Evolutionary conservation across 768 basidiomycete species (phyloP).

Genomic region (Calocybe cyanea): DNA sequence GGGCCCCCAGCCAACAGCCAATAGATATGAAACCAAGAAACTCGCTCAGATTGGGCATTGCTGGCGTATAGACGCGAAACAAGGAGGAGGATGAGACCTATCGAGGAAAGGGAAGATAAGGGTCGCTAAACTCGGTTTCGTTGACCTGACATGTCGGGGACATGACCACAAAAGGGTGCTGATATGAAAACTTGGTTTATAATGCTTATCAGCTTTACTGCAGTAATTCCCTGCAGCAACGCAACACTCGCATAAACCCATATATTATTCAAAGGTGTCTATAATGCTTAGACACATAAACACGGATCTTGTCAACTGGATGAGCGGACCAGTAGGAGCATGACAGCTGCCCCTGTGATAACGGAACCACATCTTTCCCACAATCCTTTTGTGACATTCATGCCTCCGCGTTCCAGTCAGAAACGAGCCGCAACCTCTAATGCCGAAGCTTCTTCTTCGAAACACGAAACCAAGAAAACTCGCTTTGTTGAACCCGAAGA

Average conservation of each 20-base stretch:
- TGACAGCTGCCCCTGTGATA: not conserved
- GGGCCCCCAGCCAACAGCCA: slow-evolving; percentile 79
- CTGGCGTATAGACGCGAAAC: slow-evolving; percentile 11
- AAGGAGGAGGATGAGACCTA: slow-evolving; percentile 8
- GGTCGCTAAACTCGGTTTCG: slow-evolving; percentile 8
- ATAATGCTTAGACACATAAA: no score
- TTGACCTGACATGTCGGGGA: not conserved
- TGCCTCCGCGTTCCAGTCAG: slow-evolving; percentile 30
- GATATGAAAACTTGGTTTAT: no score
- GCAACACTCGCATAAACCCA: no score
- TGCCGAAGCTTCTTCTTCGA: slow-evolving; percentile 25
- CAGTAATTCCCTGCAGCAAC: no score
- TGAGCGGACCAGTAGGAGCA: no score
- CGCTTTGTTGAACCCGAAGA: slow-evolving; percentile 75
- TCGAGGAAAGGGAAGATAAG: not conserved
- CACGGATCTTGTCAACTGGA: no score
- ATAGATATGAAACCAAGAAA: slow-evolving; percentile 70
- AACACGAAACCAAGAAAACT: slow-evolving; percentile 59
- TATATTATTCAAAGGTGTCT: no score
- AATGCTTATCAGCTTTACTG: no score
- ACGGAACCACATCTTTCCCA: not conserved
- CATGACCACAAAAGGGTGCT: no score
- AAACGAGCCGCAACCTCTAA: slow-evolving; percentile 32
- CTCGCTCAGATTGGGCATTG: slow-evolving; percentile 49
- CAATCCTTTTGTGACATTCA: slow-evolving; percentile 6